Base-by-base conservation (phyloP, 371 early-diverging fungal genomes). In the Lichtheimia hyalospora region DNA sequence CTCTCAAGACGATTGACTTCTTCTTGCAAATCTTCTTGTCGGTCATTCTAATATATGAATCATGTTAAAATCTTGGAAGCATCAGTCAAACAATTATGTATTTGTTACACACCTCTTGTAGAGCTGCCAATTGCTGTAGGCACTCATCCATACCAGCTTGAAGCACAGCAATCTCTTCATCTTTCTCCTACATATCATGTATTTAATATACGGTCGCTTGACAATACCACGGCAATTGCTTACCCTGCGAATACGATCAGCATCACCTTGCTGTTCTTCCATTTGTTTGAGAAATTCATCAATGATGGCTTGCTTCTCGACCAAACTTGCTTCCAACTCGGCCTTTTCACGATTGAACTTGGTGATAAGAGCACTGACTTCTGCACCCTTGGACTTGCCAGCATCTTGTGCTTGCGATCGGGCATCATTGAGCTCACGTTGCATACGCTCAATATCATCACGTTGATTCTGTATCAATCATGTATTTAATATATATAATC, bases 111-210 rank as follows among this genome's bases (percentile, higher is more conserved):
- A n/a, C 24, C 5, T 18, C 15, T 71, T 92, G 91, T 62, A 92
- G 63, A 56, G 89, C 84, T 18, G 91, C 86, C 62, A 98, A 77
- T 60, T 94, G 93, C 43, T 88, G 62, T 56, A 98, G 79, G 52
- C 94, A 92, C 78, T 98, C 96, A 73, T 97, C 98, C 85, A 98
- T 85, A 28, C 93, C 95, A n/a, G 92, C 89, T 74, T 96, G 95
- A 21, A 95, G 79, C 1, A 96, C 91, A 5, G 88, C 85, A 58
- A 92, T 83, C 59, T 97, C 98, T 57, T 95, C 96, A 61, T 95
- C 94, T 72, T 93, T 95, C 65, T 78, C 76, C 66, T 72, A 67
- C 12, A 58, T 46, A 34, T 16, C 46, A n/a, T 16, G 15, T 2
- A 46, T 46, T n/a, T 21, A 10, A 10, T 46, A 46, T 46, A 1